Evolutionary conservation across 2,329 filamentous ascomycete species (phyloP), one percentile per base, ranked within the genome.

Genomic region (Botrytis byssoidea): DNA sequence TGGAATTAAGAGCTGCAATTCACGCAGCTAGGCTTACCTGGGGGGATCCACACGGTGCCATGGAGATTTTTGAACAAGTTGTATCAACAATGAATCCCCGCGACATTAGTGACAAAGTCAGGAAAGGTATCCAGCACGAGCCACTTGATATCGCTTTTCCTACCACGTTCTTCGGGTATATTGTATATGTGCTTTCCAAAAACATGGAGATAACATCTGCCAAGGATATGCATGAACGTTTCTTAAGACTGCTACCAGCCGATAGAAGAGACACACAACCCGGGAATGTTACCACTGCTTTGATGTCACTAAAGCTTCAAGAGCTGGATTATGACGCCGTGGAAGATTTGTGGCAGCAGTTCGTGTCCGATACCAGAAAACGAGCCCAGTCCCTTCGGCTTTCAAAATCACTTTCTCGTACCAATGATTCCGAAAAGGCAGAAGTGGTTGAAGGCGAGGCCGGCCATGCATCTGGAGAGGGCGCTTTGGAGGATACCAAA

Each of bases 301-400:
- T 95, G 74, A 95, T 97, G 91, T 83, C 86, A 35, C 86, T 89
- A 0, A 87, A 92, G 79, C 83, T 89, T 61, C 83, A 85, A 70
- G 87, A 90, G 29, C 82, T 85, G 57, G 85, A 90, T 35, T 87
- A 89, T 76, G 83, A 87, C 8, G 85, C 88, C 70, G 89, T 95
- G 32, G 86, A 89, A 75, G 82, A 86, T 64, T 90, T 88, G 69
- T 97, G 94, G 93, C 77, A 87, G 1, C 81, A 90, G 40, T 86
- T 90, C 3, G 86, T 91, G 73, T 78, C 84, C 8, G 85, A 86
- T 74, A 88, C 87, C 1, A 83, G 85, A 71, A 82, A 84, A 55
- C 82, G 84, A 63, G 85, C 80, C 37, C 83, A 78, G 16, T 81
- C 84, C 16, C 20, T 72, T 55, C 64, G 64, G 32, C 51, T 74